phyloP scores from a whole-genome alignment of 106 monocot genomes.

The Allium sativum region DNA sequence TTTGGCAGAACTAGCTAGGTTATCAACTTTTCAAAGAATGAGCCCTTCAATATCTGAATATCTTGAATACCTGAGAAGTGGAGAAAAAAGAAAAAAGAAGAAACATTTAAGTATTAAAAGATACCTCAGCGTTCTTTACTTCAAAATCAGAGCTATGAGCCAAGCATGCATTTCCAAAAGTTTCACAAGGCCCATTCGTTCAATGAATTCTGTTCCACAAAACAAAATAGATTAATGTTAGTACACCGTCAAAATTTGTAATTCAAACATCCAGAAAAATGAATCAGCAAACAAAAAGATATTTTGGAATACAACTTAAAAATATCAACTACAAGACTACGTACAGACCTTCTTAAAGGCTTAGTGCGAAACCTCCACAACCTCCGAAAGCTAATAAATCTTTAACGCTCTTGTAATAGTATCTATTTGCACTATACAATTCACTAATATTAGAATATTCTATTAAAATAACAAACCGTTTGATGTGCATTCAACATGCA shows the following conservation, averaged over 20 bases:
- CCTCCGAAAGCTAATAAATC: too few species aligned
- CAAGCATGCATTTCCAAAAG: constrained; percentile 83
- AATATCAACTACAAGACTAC: neutral
- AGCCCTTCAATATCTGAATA: neutral
- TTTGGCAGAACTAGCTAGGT: too few species aligned
- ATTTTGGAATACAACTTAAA: neutral
- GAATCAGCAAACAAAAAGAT: neutral
- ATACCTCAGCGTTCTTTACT: constrained; percentile 96
- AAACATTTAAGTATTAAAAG: neutral
- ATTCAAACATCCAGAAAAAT: neutral
- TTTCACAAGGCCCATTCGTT: constrained; percentile 68
- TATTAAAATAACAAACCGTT: too few species aligned
- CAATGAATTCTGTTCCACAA: constrained; percentile 49
- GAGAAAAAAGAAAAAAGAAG: too few species aligned
- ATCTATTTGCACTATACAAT: too few species aligned
- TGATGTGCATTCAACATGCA: too few species aligned
- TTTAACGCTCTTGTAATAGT: too few species aligned
- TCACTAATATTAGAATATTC: too few species aligned
- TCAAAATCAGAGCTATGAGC: constrained; percentile 82
- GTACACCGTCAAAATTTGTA: neutral
- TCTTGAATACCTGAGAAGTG: too few species aligned
- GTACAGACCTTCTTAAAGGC: too few species aligned
- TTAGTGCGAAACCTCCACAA: too few species aligned
- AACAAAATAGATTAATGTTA: neutral
- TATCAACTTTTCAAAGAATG: neutral